phyloP scores from a whole-genome alignment of 805 yeast species.

The Wickerhamiella shivajii region DNA sequence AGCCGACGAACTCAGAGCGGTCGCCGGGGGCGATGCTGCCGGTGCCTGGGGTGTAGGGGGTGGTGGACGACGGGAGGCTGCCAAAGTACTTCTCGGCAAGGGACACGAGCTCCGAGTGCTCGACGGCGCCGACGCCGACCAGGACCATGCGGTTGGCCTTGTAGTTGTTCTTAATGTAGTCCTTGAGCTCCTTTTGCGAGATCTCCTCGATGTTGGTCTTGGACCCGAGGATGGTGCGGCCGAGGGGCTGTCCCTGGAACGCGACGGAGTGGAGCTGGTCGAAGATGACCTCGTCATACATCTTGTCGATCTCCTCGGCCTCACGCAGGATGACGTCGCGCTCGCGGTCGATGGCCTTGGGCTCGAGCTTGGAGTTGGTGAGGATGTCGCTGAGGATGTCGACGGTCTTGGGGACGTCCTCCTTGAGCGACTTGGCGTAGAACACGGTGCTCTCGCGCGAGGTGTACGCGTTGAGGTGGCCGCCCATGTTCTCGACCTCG shows the following conservation, averaged over 20 bases:
- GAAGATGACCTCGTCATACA: slow-evolving; percentile 96
- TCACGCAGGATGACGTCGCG: slow-evolving; percentile 93
- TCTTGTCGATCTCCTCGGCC: slow-evolving; percentile 93
- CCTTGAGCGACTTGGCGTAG: slow-evolving; percentile 73
- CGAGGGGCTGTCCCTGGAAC: slow-evolving; percentile 80
- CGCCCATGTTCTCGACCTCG: slow-evolving; percentile 91
- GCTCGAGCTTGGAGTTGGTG: slow-evolving; percentile 71
- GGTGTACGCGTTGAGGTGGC: slow-evolving; percentile 96
- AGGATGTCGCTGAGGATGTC: slow-evolving; percentile 82
- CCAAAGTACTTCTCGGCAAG: slow-evolving; percentile 64
- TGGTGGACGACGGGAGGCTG: slow-evolving; percentile 31
- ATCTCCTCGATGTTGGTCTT: slow-evolving; percentile 74
- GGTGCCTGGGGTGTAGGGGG: slow-evolving; percentile 53
- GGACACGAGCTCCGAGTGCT: slow-evolving; percentile 68
- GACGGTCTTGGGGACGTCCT: slow-evolving; percentile 71
- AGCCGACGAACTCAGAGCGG: slow-evolving; percentile 70
- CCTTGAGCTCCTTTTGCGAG: slow-evolving; percentile 55
- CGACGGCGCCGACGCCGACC: slow-evolving; percentile 88
- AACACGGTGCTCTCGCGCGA: slow-evolving; percentile 95
- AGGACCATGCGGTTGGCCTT: slow-evolving; percentile 95
- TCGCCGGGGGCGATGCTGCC: slow-evolving; percentile 42
- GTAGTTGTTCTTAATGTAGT: slow-evolving; percentile 74
- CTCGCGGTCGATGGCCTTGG: slow-evolving; percentile 81
- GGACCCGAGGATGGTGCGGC: slow-evolving; percentile 94
- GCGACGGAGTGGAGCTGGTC: slow-evolving; percentile 92